Percentiles rank a stretch among this genome's conserved stretches.
Evolutionary conservation across 2,329 filamentous ascomycete species (phyloP).

Genomic region (Epichloe scottii): DNA sequence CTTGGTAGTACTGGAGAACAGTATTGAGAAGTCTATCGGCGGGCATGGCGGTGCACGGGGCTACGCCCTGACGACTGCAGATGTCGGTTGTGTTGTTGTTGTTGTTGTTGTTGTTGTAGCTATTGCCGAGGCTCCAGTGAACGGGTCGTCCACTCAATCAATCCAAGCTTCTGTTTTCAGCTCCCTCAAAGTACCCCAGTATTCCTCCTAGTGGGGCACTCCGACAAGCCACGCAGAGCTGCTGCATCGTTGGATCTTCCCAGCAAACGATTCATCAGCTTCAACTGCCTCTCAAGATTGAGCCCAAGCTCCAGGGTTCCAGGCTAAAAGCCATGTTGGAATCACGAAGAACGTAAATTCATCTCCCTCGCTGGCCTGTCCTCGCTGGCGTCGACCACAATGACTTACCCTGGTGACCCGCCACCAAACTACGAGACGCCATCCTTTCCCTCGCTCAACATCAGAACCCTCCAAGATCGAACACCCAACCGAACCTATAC

Average conservation of each 20-base stretch:
- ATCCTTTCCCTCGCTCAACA: constrained; percentile 70
- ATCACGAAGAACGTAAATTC: background rate
- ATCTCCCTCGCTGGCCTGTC: background rate
- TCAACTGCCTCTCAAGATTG: background rate
- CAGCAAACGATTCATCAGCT: background rate
- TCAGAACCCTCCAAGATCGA: constrained; percentile 42
- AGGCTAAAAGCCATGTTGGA: background rate
- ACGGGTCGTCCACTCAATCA: background rate
- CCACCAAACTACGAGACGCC: constrained; percentile 50
- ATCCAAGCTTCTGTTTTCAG: background rate
- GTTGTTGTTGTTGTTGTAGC: background rate
- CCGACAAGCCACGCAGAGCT: background rate
- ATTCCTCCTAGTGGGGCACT: background rate
- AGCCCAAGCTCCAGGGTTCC: background rate
- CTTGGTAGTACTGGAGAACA: constrained; percentile 48
- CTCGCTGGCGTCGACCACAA: background rate
- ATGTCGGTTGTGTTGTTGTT: background rate
- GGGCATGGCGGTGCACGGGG: constrained; percentile 35
- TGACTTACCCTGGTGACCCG: constrained; percentile 14
- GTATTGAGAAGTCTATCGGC: constrained; percentile 54
- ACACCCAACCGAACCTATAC: constrained; percentile 33
- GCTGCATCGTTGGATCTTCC: background rate
- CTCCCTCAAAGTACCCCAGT: background rate
- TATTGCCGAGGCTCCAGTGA: constrained; percentile 16
- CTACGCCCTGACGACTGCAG: background rate